Base-by-base conservation (phyloP, 495 filamentous ascomycete genomes). In the Aspergillus sclerotioniger region DNA sequence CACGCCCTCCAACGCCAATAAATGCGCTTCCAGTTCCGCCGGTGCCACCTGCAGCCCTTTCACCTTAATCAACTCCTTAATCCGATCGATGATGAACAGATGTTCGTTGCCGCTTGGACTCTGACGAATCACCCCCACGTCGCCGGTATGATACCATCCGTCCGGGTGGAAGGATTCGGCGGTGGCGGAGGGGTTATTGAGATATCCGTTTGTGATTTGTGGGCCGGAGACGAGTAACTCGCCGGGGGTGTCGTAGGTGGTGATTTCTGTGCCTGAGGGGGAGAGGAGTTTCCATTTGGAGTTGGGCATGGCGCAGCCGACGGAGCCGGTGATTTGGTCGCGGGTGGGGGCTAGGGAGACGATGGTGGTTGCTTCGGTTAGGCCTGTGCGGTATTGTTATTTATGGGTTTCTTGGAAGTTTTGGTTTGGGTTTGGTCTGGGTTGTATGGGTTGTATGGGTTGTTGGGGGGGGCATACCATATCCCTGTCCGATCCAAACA, bases 1-100 rank as follows among this genome's bases (percentile, higher is more conserved):
- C 13, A 92, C 87, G 12, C 79, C 75, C 1, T 87, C 84, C 64
- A 91, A 88, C 9, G 82, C 81, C 29, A 92, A 82, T 6, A 92
- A 79, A 62, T 89, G 86, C 12, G 88, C 84, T 74, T 92, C 89
- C 0, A 92, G 80, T 57, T 92, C 88, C 8, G 88, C 88, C 1
- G 89, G 89, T 8, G 89, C 87, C 37, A 92, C 89, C 84, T 92
- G 89, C 33, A 86, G 76, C 46, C 86, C 61, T 86, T 89, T 62
- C 58, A 88, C 83, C 69, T 92, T 92, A 71, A 92, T 91, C 48
- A 92, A 72, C 71, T 92, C 89, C 72, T 91, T 91, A 59, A 91
- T 82, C n/a, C 89, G 81, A 67, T 92, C 89, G 1, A 89, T 84
- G 32, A 92, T 85, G 55, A 84, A 83, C 33, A 91, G 61, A 66